A percentile compares a stretch with the other conserved stretches of the same genome.
Conservation (phyloP, 306 rosid genomes). For the Fragaria vesca region DNA sequence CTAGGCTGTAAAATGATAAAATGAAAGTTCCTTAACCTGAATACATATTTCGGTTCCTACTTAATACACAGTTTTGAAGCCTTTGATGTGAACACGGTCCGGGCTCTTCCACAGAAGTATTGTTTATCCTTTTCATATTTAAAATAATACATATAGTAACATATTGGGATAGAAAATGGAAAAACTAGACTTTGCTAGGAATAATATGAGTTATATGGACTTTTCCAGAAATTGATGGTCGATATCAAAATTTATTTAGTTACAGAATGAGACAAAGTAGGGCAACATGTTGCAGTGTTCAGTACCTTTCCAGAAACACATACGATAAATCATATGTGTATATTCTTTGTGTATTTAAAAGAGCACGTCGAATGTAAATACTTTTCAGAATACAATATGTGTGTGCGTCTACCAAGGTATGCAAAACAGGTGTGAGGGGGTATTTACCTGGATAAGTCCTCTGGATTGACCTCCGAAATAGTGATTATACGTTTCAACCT, state of each 20-base stretch:
- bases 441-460: constrained; percentile 51
- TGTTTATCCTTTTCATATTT: neutral
- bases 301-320: neutral
- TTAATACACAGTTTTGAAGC: neutral
- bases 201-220: too few relatives aligned
- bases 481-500: constrained; percentile 58
- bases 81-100: neutral
- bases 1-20: neutral
- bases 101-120: neutral
- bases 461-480: constrained; percentile 47
- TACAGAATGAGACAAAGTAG: neutral
- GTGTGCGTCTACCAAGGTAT: neutral
- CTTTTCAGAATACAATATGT: neutral
- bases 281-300: neutral
- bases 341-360: neutral
- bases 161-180: neutral
- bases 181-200: neutral
- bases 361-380: neutral
- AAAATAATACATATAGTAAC: neutral
- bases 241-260: neutral
- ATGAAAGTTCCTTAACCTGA: too few relatives aligned
- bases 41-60: neutral
- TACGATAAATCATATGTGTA: neutral
- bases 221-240: too few relatives aligned
- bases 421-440: neutral